Base-by-base conservation (phyloP, 2,329 filamentous ascomycete species). In the Rutstroemia sp. region DNA sequence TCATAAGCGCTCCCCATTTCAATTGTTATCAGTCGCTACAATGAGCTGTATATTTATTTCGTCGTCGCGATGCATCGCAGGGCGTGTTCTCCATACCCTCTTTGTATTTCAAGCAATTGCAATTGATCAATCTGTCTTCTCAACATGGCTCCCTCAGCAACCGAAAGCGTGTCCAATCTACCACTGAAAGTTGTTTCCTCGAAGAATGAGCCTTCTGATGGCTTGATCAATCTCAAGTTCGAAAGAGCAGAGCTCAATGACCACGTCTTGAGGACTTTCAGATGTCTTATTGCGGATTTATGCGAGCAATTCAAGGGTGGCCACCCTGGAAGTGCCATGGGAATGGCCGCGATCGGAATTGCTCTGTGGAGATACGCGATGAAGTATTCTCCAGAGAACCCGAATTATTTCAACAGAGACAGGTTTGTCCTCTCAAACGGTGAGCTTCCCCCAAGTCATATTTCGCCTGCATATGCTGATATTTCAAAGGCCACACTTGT, bases 261-360 rank as follows among this genome's bases (percentile, higher is more conserved):
- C 17, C 44, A 8, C 23, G 19, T 46, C 16, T 23, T 46, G 10
- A 46, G 6, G 2, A 46, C 44, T 4, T 46, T 46, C 19, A 46
- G 44, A 46, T 46, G 51, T 50, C 70, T 88, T 30, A 83, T 88
- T 57, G 82, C 84, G 46, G 85, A 88, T 66, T 70, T 88, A 3
- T 87, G 83, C 64, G 78, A 88, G 67, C 84, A 88, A 61, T 88
- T 86, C 69, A 81, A 81, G 60, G 83, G 83, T 38, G 85, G 85
- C 0, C 85, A 88, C 65, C 84, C 84, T 17, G 84, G 84, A 79
- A 45, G 39, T 46, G 30, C 76, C 7, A 82, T 82, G 64, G 82
- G 82, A 2, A 69, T 85, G 4, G 81, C 82, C 0, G 82, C 82
- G 2, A 71, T 72, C 57, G 73, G 73, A 16, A 66, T 75, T 39